Evolutionary conservation across 2,329 filamentous ascomycete species (phyloP).

Genomic region (Phaeosphaeria sp.): DNA sequence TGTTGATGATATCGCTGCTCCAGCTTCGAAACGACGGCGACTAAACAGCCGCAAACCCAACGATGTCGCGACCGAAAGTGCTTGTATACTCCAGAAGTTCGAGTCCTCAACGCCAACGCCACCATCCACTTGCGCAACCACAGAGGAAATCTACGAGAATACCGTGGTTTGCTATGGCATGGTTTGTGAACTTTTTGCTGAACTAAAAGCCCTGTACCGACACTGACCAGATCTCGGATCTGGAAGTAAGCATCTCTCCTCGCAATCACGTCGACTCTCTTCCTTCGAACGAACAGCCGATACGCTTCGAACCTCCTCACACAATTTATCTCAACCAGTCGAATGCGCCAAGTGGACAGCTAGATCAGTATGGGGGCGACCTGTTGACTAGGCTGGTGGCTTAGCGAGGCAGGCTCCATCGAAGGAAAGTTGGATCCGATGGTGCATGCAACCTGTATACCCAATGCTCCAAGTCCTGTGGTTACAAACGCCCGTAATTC

Average conservation of each 20-base stretch:
- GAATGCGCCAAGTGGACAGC: not conserved
- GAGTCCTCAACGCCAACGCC: not conserved
- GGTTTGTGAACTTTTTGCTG: not conserved
- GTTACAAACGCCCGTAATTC: slow-evolving; percentile 9
- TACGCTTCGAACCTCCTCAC: not conserved
- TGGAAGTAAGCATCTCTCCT: not conserved
- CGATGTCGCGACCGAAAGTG: not conserved
- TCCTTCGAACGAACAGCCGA: not conserved
- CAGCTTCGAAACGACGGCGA: slow-evolving; percentile 1
- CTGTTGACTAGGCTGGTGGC: not conserved
- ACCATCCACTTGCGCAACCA: not conserved
- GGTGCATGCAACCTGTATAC: slow-evolving; percentile 1
- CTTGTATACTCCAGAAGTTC: not conserved
- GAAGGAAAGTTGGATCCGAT: not conserved
- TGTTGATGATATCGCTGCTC: not conserved
- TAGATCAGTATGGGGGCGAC: not conserved
- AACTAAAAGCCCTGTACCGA: not conserved
- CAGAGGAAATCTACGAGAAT: not conserved
- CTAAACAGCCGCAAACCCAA: not conserved
- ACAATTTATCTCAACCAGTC: not conserved
- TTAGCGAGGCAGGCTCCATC: not conserved
- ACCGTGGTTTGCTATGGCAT: slow-evolving; percentile 8
- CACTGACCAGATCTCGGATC: not conserved
- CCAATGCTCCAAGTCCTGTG: slow-evolving; percentile 10
- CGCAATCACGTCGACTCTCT: not conserved